These are phyloP conservation scores for Trichosporon sp. DNA, from an alignment of 1,284 basidiomycete species.

Conservation along the genomic window DNA sequence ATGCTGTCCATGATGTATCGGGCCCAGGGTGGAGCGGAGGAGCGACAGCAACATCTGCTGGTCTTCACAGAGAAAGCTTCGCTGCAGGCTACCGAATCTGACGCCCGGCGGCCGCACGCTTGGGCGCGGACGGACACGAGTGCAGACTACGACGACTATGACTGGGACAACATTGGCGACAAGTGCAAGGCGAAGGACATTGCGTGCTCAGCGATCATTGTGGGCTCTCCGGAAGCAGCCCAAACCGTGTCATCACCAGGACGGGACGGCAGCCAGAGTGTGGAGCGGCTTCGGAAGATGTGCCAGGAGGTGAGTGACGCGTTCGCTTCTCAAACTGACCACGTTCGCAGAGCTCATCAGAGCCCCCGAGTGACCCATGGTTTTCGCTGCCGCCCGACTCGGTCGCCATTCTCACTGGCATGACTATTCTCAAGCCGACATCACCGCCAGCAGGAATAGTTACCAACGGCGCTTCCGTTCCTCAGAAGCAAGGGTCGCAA, in stretches of 20 bases:
- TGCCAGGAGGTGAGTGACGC: constrained; percentile 17
- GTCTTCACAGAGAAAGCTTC: constrained; percentile 22
- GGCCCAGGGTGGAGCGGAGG: not conserved
- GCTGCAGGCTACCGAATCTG: constrained; percentile 16
- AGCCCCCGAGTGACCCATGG: constrained; percentile 15
- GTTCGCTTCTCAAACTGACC: not conserved
- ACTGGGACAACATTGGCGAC: constrained; percentile 22
- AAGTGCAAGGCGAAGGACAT: constrained; percentile 21
- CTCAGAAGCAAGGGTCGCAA: not conserved
- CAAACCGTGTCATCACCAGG: constrained; percentile 2
- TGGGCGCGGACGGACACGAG: constrained; percentile 19
- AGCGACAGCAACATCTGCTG: constrained; percentile 18
- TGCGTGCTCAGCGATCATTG: constrained; percentile 20
- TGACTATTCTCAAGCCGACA: constrained; percentile 10
- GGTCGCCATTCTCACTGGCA: constrained; percentile 15
- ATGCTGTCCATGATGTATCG: constrained; percentile 20
- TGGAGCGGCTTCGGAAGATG: constrained; percentile 19
- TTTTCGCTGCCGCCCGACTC: constrained; percentile 15
- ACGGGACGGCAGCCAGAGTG: constrained; percentile 19
- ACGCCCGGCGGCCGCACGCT: constrained; percentile 9
- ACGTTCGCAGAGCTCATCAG: constrained; percentile 6
- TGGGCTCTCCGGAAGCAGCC: constrained; percentile 13
- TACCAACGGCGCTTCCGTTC: not conserved
- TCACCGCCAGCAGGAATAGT: not conserved
- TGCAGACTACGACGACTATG: constrained; percentile 18